These are phyloP conservation scores for Trichoderma sp. DNA, from an alignment of 2,329 filamentous ascomycete species.

Conservation along the genomic window DNA sequence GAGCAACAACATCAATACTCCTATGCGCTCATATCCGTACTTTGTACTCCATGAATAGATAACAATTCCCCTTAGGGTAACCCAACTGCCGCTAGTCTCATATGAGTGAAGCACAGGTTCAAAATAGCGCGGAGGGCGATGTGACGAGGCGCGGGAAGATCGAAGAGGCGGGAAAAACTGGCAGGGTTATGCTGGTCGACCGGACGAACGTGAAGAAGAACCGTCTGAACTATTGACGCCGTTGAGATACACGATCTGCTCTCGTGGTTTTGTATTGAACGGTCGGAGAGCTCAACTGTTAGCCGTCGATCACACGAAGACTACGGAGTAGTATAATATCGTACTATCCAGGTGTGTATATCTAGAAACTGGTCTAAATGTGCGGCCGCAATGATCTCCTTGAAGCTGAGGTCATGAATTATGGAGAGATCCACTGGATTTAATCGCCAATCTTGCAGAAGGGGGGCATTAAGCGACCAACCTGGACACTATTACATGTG, in stretches of 20 bases:
- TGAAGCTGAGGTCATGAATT: background rate
- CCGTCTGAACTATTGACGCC: background rate
- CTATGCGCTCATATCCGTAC: background rate
- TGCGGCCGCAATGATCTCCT: background rate
- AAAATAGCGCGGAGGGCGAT: background rate
- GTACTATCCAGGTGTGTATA: background rate
- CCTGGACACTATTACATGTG: background rate
- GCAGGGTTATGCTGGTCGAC: background rate
- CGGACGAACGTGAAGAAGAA: too few species aligned
- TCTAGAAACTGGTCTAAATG: background rate
- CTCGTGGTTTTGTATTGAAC: background rate
- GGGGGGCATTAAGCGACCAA: background rate
- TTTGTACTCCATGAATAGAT: background rate
- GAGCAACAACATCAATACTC: background rate
- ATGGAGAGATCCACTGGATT: background rate
- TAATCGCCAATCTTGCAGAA: background rate
- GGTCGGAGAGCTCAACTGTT: background rate
- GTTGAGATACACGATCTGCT: background rate
- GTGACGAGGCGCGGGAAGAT: background rate
- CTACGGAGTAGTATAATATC: too few species aligned
- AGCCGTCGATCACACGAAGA: background rate
- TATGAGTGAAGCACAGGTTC: background rate
- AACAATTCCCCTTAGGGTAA: background rate
- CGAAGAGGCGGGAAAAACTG: background rate
- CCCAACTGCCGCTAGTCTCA: background rate